A percentile compares a stretch with the other conserved stretches of the same genome.
Conservation (phyloP, 2,329 filamentous ascomycete species). For the Biscogniauxia mediterranea region DNA sequence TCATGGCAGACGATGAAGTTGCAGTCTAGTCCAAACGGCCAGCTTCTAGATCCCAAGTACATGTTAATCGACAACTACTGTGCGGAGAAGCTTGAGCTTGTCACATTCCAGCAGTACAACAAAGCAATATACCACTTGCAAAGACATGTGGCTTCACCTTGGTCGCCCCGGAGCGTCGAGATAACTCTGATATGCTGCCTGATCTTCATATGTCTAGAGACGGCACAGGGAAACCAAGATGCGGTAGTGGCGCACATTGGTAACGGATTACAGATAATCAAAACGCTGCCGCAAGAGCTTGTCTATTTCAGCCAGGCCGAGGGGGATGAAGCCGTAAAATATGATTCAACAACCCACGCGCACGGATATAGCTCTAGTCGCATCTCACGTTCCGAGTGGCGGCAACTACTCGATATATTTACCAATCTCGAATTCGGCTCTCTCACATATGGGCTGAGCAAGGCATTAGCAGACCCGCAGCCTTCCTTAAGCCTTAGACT, state of each 20-base stretch:
- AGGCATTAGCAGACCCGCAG: slow-evolving; percentile 3
- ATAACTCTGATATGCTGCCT: slow-evolving; percentile 34
- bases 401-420: slow-evolving; percentile 20
- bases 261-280: slow-evolving; percentile 33
- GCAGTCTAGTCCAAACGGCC: slow-evolving; percentile 17
- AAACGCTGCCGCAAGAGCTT: slow-evolving; percentile 25
- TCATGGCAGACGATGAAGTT: slow-evolving; percentile 27
- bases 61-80: slow-evolving; percentile 11
- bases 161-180: slow-evolving; percentile 25
- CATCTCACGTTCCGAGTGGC: slow-evolving; percentile 19
- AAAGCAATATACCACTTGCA: slow-evolving; percentile 35
- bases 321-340: neutral
- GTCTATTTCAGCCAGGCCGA: neutral
- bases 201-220: slow-evolving; percentile 33
- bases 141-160: slow-evolving; percentile 22
- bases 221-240: slow-evolving; percentile 26
- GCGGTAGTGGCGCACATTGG: slow-evolving; percentile 29
- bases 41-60: neutral
- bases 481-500: slow-evolving; percentile 3
- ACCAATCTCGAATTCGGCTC: slow-evolving; percentile 14
- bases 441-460: slow-evolving; percentile 9
- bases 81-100: slow-evolving; percentile 33
- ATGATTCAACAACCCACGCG: neutral
- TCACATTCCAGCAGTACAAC: slow-evolving; percentile 40
- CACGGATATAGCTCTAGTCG: slow-evolving; percentile 2